Evolutionary conservation across 2,329 filamentous ascomycete species (phyloP).

Genomic region (Phaeosphaeriaceae sp.): DNA sequence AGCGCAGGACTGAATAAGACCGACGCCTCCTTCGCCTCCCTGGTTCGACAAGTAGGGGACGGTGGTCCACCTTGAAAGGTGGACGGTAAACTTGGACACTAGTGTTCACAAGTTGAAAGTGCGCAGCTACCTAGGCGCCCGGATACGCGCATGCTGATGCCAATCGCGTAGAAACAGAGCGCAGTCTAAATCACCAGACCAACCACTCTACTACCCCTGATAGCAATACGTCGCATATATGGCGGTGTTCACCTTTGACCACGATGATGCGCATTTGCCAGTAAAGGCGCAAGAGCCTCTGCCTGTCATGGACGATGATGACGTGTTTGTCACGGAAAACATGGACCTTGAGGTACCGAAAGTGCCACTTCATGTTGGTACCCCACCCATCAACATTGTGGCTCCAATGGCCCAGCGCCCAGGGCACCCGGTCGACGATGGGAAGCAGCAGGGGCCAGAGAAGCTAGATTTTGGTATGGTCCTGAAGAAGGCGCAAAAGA

Average conservation of each 20-base stretch:
- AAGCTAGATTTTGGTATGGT: slow-evolving; percentile 49
- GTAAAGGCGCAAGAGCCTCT: slow-evolving; percentile 15
- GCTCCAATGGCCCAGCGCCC: slow-evolving; percentile 41
- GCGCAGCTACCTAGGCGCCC: slow-evolving; percentile 20
- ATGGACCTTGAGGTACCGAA: slow-evolving; percentile 36
- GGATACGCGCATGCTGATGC: slow-evolving; percentile 30
- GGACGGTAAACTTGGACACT: slow-evolving; percentile 55
- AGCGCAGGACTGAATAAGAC: slow-evolving; percentile 47
- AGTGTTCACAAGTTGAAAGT: slow-evolving; percentile 31
- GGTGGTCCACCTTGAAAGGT: slow-evolving; percentile 60
- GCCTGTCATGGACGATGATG: slow-evolving; percentile 16
- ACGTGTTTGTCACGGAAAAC: slow-evolving; percentile 24
- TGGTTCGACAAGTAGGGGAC: slow-evolving; percentile 56
- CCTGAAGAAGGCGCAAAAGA: slow-evolving; percentile 48
- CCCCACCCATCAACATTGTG: slow-evolving; percentile 45
- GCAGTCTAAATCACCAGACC: slow-evolving; percentile 13
- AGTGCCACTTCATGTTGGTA: slow-evolving; percentile 34
- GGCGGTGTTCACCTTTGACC: slow-evolving; percentile 45
- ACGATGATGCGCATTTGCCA: slow-evolving; percentile 38
- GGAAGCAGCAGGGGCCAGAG: slow-evolving; percentile 34
- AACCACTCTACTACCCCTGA: slow-evolving; percentile 14
- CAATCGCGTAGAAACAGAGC: slow-evolving; percentile 28
- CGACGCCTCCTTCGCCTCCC: slow-evolving; percentile 56
- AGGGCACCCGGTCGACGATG: slow-evolving; percentile 27
- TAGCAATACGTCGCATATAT: slow-evolving; percentile 23